A percentile compares a stretch with the other conserved stretches of the same genome.
Conservation (phyloP, 805 yeast species). For the Cyberlindnera petersonii region DNA sequence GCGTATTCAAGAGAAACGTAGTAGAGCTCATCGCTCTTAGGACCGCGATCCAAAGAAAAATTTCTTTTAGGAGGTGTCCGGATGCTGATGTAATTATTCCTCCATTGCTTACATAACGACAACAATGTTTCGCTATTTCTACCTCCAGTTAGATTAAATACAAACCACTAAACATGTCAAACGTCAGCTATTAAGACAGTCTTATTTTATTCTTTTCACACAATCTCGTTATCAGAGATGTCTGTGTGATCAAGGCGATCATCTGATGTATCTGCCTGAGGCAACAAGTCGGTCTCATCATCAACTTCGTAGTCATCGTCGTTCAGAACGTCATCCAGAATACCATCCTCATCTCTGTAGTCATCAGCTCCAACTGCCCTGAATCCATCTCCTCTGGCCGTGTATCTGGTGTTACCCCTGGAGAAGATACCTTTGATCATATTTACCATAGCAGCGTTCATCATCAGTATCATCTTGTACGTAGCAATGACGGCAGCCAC, state of each 20-base stretch:
- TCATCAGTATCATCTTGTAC: constrained; percentile 28
- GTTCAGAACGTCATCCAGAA: constrained; percentile 24
- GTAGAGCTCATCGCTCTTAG: constrained; percentile 3
- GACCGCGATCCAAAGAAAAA: constrained; percentile 1
- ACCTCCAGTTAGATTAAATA: background rate
- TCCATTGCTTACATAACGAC: background rate
- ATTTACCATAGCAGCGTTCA: constrained; percentile 18
- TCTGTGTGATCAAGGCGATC: constrained; percentile 9
- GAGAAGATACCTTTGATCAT: constrained; percentile 16
- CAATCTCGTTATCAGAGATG: constrained; percentile 2
- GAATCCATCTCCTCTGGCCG: constrained; percentile 24
- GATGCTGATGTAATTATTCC: constrained; percentile 1
- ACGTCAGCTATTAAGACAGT: no score
- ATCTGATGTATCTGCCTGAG: constrained; percentile 2
- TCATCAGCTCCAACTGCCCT: constrained; percentile 18
- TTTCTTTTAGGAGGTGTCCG: constrained; percentile 3
- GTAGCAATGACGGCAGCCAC: constrained; percentile 32
- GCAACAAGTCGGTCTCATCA: constrained; percentile 22
- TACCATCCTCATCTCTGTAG: constrained; percentile 25
- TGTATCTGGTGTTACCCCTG: constrained; percentile 22
- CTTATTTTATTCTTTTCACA: background rate
- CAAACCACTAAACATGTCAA: no score
- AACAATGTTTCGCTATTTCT: background rate
- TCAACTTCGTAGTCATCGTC: constrained; percentile 27
- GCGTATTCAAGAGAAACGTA: no score